Conservation (phyloP, 2,329 filamentous ascomycete genomes). For the Epichloe gansuensis region DNA sequence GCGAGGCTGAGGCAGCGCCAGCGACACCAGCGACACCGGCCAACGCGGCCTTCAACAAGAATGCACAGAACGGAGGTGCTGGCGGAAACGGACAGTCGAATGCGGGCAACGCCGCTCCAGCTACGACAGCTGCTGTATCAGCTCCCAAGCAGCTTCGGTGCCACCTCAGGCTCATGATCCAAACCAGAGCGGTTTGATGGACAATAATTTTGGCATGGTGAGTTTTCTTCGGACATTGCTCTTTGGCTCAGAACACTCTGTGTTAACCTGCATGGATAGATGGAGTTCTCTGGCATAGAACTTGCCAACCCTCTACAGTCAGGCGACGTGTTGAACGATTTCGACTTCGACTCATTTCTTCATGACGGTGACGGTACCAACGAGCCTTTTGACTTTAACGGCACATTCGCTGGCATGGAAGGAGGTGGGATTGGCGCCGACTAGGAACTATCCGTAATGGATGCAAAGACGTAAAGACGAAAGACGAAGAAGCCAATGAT, state of each 20-base stretch:
- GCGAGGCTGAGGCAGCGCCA: conserved; percentile 48
- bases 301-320: conserved; percentile 43
- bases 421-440: conserved; percentile 46
- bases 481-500: neutral
- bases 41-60: conserved; percentile 35
- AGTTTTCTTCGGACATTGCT: conserved; percentile 11
- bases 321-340: conserved; percentile 50
- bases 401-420: conserved; percentile 40
- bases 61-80: conserved; percentile 16
- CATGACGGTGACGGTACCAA: conserved; percentile 38
- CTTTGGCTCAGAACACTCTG: neutral
- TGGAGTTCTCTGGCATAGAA: conserved; percentile 38
- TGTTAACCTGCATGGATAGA: conserved; percentile 16
- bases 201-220: conserved; percentile 35
- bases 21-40: conserved; percentile 53
- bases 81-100: conserved; percentile 18
- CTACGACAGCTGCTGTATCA: conserved; percentile 14
- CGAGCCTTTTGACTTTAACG: conserved; percentile 42
- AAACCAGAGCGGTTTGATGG: conserved; percentile 37
- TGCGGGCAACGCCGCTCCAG: neutral
- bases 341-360: conserved; percentile 57
- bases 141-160: conserved; percentile 20
- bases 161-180: conserved; percentile 31
- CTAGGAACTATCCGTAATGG: conserved; percentile 18
- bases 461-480: neutral